These are phyloP conservation scores for Quercus tomentella DNA, from an alignment of 331 rosid genomes.

Conservation along the genomic window DNA sequence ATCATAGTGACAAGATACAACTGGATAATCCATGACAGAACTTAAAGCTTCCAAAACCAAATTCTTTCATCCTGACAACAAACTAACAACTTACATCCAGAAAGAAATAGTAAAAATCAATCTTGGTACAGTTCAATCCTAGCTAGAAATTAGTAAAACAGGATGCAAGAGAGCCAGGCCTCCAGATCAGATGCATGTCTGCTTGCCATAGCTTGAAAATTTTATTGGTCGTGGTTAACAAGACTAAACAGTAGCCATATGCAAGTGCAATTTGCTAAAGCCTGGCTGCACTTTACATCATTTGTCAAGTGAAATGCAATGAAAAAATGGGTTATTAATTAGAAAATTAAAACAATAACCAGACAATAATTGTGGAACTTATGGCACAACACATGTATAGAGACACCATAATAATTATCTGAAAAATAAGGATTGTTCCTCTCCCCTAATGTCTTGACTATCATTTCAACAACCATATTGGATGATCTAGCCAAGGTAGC, in stretches of 20 bases:
- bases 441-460: neutral
- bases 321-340: neutral
- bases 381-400: neutral
- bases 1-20: neutral
- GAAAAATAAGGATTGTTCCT: neutral
- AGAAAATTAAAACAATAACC: neutral
- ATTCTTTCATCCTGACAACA: neutral
- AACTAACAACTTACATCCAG: neutral
- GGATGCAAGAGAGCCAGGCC: neutral
- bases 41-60: neutral
- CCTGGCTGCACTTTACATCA: neutral
- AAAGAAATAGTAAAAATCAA: neutral
- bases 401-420: too few species aligned
- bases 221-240: neutral
- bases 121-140: neutral
- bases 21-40: neutral
- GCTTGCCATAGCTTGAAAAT: neutral
- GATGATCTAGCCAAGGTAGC: neutral
- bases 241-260: neutral
- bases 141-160: neutral
- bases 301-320: neutral
- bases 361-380: neutral
- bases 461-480: neutral
- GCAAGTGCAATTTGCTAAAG: neutral
- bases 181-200: neutral